Base-by-base conservation (phyloP, 2,329 filamentous ascomycete species). In the Pseudopyricularia javanii region DNA sequence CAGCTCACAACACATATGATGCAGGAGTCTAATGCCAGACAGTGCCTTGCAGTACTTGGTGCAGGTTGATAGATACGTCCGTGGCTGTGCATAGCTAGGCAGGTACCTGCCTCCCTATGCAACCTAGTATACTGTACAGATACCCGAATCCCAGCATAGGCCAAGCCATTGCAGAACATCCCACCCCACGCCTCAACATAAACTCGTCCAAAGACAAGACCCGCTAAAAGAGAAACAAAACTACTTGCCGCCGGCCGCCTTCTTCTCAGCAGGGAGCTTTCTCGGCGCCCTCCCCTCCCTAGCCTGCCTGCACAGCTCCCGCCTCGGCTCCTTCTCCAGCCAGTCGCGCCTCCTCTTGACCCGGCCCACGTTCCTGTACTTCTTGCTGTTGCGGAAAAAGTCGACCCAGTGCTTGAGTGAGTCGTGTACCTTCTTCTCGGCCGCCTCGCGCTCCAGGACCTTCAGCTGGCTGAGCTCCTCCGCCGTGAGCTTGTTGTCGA, bases 331-430 rank as follows among this genome's bases (percentile, higher is more conserved):
- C 63, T 78, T 78, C 62, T 72, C 72, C 5, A 80, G 79, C 72
- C 82, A 85, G 22, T 68, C 74, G 24, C 71, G 73, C 54, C 79
- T 75, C 55, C 80, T 74, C 65, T 80, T 75, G 14, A 97, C 79
- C 64, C 76, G 79, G 3, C 93, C 93, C 4, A 94, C 86, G 68
- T 80, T 79, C 56, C 80, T 79, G 69, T 97, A 97, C 71, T 88
- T 89, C 63, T 84, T 79, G 64, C 82, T 87, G 53, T 85, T 86
- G 54, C 69, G 75, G 63, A 96, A 97, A 70, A 97, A 89, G 51
- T 78, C 74, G 55, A 85, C 82, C 93, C 91, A 97, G 67, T 91
- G 84, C 64, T 78, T 73, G 54, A 98, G 73, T 12, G 81, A 80
- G 22, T 82, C 78, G 55, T 80, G 66, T 2, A 88, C 85, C 65